phyloP scores from a whole-genome alignment of 2,329 filamentous ascomycete species.

The Fusarium sp. region DNA sequence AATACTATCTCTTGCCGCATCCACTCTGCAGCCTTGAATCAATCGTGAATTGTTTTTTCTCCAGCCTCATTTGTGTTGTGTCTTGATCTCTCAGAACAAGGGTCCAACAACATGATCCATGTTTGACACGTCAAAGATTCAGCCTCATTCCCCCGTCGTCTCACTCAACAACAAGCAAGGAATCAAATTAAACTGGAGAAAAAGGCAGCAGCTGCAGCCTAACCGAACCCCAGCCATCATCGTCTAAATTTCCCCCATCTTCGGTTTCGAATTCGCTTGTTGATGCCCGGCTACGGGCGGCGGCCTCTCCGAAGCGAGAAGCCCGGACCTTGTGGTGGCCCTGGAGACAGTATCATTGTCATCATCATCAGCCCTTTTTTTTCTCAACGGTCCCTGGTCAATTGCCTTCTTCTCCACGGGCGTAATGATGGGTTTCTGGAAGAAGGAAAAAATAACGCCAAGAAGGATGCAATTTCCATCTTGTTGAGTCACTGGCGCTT shows the following conservation, averaged over 20 bases:
- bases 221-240: neutral
- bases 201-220: neutral
- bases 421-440: neutral
- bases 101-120: slow-evolving; percentile 6
- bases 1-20: slow-evolving; percentile 27
- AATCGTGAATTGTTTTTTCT: neutral
- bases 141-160: slow-evolving; percentile 23
- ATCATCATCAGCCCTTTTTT: slow-evolving; percentile 8
- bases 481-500: neutral
- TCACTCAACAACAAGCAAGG: slow-evolving; percentile 5
- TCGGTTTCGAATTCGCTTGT: neutral
- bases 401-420: too few species aligned
- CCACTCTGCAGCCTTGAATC: slow-evolving; percentile 22
- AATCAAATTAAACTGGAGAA: neutral
- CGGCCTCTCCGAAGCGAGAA: slow-evolving; percentile 22
- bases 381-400: slow-evolving; percentile 24
- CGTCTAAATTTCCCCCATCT: neutral
- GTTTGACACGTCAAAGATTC: slow-evolving; percentile 4
- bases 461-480: neutral
- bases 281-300: slow-evolving; percentile 1
- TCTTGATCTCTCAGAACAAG: slow-evolving; percentile 2
- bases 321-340: slow-evolving; percentile 3
- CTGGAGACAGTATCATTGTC: slow-evolving; percentile 5
- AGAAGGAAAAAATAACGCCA: neutral
- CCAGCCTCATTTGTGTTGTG: slow-evolving; percentile 17